Conservation (phyloP, 169 alveolate genomes). For the Plasmodium knowlesi region DNA sequence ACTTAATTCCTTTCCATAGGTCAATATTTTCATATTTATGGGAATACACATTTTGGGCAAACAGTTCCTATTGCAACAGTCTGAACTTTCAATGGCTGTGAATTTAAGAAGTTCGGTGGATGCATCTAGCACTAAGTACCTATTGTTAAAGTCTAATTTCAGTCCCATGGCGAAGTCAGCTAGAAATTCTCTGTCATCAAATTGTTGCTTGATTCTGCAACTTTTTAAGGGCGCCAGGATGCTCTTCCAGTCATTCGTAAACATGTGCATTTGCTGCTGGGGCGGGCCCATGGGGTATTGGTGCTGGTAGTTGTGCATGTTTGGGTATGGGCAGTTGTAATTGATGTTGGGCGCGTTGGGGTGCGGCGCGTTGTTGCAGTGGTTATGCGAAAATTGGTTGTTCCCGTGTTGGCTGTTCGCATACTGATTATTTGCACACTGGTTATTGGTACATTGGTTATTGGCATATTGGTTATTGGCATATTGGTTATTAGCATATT, state of each 20-base stretch:
- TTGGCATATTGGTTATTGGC: not conserved
- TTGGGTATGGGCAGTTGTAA: slow-evolving; percentile 32
- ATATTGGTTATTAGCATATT: not conserved
- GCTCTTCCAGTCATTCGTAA: slow-evolving; percentile 57
- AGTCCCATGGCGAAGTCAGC: slow-evolving; percentile 46
- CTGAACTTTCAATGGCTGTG: slow-evolving; percentile 45
- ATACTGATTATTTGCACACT: not conserved
- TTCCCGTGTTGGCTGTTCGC: not conserved
- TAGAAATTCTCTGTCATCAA: slow-evolving; percentile 68
- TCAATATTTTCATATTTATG: slow-evolving; percentile 50
- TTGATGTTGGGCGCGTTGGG: slow-evolving; percentile 12
- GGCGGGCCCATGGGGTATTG: slow-evolving; percentile 49
- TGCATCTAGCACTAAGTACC: slow-evolving; percentile 39
- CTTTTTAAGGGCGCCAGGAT: slow-evolving; percentile 33
- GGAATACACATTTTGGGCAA: slow-evolving; percentile 71
- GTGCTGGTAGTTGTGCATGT: slow-evolving; percentile 36
- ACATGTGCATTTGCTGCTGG: slow-evolving; percentile 69
- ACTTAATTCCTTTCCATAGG: slow-evolving; percentile 46
- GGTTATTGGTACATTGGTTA: not conserved
- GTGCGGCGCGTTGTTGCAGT: not conserved
- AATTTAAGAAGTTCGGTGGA: slow-evolving; percentile 33
- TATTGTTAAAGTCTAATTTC: slow-evolving; percentile 50
- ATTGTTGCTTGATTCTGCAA: slow-evolving; percentile 64
- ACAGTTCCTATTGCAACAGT: slow-evolving; percentile 43
- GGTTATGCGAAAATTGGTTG: not conserved